Evolutionary conservation across 176 grass and related monocot species (phyloP).

Genomic region (Elaeis guineensis): DNA sequence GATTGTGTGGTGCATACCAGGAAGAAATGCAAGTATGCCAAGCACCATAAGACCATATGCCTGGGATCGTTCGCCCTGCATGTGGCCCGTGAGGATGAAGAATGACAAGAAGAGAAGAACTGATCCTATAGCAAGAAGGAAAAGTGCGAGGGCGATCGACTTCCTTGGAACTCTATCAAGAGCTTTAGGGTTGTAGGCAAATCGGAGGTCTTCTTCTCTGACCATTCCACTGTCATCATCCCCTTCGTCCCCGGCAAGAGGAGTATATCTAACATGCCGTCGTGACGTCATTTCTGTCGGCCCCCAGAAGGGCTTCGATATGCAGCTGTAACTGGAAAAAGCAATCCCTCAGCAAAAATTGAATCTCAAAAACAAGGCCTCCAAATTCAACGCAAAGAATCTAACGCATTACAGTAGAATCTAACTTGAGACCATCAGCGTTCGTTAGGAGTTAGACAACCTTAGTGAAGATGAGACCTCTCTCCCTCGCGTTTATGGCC

Average conservation of each 20-base stretch:
- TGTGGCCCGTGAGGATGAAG: conserved; percentile 81
- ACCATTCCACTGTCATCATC: conserved; percentile 2
- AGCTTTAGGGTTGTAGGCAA: conserved; percentile 67
- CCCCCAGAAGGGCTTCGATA: neutral
- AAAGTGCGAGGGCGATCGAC: conserved; percentile 75
- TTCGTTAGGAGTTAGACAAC: no score
- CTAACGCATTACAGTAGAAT: no score
- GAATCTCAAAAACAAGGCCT: no score
- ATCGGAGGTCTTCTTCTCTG: conserved; percentile 52
- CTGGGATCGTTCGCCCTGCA: conserved; percentile 76
- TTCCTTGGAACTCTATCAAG: conserved; percentile 64
- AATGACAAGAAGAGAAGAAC: conserved; percentile 62
- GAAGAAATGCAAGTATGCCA: conserved; percentile 85
- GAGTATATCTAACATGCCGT: conserved; percentile 46
- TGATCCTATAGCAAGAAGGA: conserved; percentile 62
- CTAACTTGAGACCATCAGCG: no score
- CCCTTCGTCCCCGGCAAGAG: conserved; percentile 39
- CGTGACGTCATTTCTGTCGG: conserved; percentile 36
- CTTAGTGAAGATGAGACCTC: no score
- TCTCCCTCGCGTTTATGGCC: no score
- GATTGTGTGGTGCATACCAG: conserved; percentile 43
- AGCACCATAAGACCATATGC: conserved; percentile 75
- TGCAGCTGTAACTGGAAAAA: no score
- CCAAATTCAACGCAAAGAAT: no score
- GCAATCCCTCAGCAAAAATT: no score